Percentiles rank a stretch among this genome's conserved stretches.
Conservation (phyloP, 2,329 filamentous ascomycete species). For the Chrysoporthe cubensis region DNA sequence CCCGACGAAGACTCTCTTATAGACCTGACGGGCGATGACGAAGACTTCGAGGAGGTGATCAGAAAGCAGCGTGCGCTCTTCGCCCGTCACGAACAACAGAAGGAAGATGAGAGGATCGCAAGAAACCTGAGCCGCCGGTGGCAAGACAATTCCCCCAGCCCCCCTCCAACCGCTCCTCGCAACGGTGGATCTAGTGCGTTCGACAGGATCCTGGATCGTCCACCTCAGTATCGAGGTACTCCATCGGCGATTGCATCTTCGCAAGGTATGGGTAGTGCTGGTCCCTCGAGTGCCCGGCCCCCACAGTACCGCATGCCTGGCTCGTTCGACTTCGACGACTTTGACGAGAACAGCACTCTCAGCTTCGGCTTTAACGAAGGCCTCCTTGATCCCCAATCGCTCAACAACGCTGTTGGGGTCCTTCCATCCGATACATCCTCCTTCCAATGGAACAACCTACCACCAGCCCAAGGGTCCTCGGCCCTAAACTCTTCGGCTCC, state of each 20-base stretch:
- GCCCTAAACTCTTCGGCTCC: not conserved
- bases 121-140: constrained; percentile 28
- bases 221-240: constrained; percentile 14
- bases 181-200: constrained; percentile 31
- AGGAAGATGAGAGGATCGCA: constrained; percentile 39
- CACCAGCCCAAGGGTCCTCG: not conserved
- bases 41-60: constrained; percentile 31
- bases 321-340: constrained; percentile 10
- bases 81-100: constrained; percentile 42
- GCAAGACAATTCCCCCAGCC: constrained; percentile 5
- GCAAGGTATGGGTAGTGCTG: not conserved
- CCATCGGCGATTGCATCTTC: not conserved
- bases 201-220: constrained; percentile 28
- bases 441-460: too few species aligned
- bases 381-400: not conserved
- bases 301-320: constrained; percentile 5
- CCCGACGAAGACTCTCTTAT: constrained; percentile 38
- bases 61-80: constrained; percentile 41
- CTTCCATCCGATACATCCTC: not conserved
- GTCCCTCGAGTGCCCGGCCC: constrained; percentile 12
- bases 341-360: not conserved
- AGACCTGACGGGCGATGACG: constrained; percentile 47
- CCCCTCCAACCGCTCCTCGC: constrained; percentile 5
- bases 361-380: not conserved
- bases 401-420: not conserved